phyloP scores from a whole-genome alignment of 495 filamentous ascomycete species.

The Xylaria nigripes region DNA sequence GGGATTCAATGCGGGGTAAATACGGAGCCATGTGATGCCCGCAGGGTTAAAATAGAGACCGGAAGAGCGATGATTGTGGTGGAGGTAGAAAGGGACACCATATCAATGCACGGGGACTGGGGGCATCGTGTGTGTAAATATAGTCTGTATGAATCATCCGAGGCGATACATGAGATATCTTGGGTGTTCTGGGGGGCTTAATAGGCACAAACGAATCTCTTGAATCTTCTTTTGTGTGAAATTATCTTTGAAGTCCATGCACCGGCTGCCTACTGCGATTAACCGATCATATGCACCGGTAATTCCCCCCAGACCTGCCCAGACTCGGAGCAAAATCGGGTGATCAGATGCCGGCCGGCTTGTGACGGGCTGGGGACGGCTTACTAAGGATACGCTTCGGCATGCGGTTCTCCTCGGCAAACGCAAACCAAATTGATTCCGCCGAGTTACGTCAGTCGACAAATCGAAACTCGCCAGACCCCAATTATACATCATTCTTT shows the following conservation, averaged over 20 bases:
- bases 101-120: neutral
- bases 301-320: neutral
- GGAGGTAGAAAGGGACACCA: neutral
- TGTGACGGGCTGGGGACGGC: neutral
- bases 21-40: neutral
- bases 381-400: neutral
- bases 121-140: slow-evolving; percentile 10
- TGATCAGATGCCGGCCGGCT: neutral
- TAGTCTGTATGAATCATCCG: slow-evolving; percentile 7
- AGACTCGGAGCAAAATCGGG: slow-evolving; percentile 1
- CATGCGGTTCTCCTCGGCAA: slow-evolving; percentile 4
- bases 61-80: neutral
- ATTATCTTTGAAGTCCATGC: neutral
- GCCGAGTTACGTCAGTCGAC: neutral
- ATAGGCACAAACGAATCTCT: slow-evolving; percentile 6
- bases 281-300: neutral
- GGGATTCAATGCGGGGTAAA: neutral
- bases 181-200: slow-evolving; percentile 5
- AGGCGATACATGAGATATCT: neutral
- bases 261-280: neutral
- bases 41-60: neutral
- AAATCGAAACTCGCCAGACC: neutral
- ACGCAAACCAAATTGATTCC: neutral
- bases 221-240: neutral
- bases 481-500: neutral